Base-by-base conservation (phyloP, 2,329 filamentous ascomycete genomes). In the Incumbomyces delicatus region DNA sequence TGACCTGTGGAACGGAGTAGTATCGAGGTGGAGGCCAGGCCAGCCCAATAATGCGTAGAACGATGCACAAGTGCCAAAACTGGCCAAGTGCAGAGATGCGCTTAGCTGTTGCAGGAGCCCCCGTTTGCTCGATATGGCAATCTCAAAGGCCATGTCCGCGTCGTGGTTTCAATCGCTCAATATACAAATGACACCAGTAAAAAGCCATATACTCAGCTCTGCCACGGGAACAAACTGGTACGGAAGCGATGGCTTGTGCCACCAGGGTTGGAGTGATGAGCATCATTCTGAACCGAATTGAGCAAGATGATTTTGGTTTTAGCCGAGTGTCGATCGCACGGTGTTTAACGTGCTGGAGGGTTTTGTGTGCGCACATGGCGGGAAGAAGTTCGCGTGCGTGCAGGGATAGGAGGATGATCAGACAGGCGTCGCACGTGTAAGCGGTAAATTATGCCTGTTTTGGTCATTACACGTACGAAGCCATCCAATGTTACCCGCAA, bases 341-440 rank as follows among this genome's bases (percentile, higher is more conserved):
- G 27, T 33, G 20, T 18, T 45, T n/a, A 33, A 45, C 42, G 16
- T 45, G 11, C 33, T 27, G 22, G 29, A 27, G n/a, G 22, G 12
- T 38, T 31, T 31, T 45, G 40, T 45, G 30, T 14, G 7, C n/a
- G 16, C 42, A 45, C 42, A 45, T 45, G 42, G 42, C 42, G 33
- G 22, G 22, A 36, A n/a, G 6, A n/a, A n/a, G 4, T 38, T 45
- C 42, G 42, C 42, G 42, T 45, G 42, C 41, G 20, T 45, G 42
- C 42, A 45, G 33, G 42, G 42, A 45, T 45, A 38, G 27, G 16
- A 12, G 33, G 32, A 38, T 34, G 42, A 45, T 45, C 42, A 22
- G 13, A 32, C 20, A 7, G 14, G 6, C 27, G 16, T 45, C 18
- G n/a, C 33, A 20, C 27, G 32, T 29, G 36, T 13, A n/a, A 10